Base-by-base conservation (phyloP, 2,329 filamentous ascomycete genomes). In the Pestalotiopsis sp. region DNA sequence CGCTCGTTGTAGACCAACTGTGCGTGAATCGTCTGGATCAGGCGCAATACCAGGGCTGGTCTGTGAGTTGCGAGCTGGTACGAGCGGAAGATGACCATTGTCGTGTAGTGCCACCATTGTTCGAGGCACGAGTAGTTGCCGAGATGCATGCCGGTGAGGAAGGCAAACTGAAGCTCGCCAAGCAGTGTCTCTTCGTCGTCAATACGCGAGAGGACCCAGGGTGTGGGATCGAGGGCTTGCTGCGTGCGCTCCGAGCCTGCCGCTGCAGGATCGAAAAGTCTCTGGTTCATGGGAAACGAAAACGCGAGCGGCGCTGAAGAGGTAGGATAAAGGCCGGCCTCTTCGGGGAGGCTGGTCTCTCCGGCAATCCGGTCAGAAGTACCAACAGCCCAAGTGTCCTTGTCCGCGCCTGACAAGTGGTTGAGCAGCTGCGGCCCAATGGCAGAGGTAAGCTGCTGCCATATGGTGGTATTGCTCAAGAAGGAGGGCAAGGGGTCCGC, bases 121-220 rank as follows among this genome's bases (percentile, higher is more conserved):
- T 89, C 87, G 58, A 90, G 80, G 72, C 89, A 91, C 9, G 86
- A 82, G 57, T 86, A 79, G 75, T 90, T 91, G 56, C 86, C 85
- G 1, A 91, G 83, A 67, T 88, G 83, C 75, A 86, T 84, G 49
- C 88, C 89, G 0, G 85, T 85, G 4, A 91, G 73, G 72, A 86
- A 91, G 57, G 84, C 84, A 75, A 91, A 86, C 72, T 91, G 89
- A 2, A 91, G 76, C 74, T 91, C 89, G 61, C 88, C 89, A 4
- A 88, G 76, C 31, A 91, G 77, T 67, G 88, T 14, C 23, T 63
- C 76, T 23, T 63, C 70, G n/a, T 75, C 71, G 27, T 79, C 74
- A 17, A 89, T 78, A 4, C 82, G 73, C 6, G 81, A 78, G 12
- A 81, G 70, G 49, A 90, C 79, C 73, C 87, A 84, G 9, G 77